Base-by-base conservation (phyloP, 306 rosid species). In the Casuarina glauca region DNA sequence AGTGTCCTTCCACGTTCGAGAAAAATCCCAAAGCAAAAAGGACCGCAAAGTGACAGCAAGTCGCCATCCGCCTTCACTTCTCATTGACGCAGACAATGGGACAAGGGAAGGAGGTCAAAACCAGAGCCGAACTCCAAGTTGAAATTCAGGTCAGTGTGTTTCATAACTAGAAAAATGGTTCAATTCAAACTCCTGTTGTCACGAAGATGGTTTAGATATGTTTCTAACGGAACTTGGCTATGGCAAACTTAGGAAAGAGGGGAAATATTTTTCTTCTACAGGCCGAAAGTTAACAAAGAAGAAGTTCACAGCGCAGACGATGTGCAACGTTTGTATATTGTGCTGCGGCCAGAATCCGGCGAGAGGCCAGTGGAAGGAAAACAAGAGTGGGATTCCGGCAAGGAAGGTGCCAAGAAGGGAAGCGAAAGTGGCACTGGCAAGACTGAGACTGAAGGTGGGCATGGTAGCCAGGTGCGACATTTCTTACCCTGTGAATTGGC, bases 121-220 rank as follows among this genome's bases (percentile, higher is more conserved):
- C 79, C 70, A 82, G 66, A 69, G 19, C 76, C 52, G 82, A 87
- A 48, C 76, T 86, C 69, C 83, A 71, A 35, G 79, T 85, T 57
- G 82, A 85, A 79, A 83, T 89, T 58, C 90, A 85, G 89, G 93
- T 89, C 36, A n/a, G n/a, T n/a, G n/a, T n/a, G n/a, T n/a, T n/a
- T n/a, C n/a, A n/a, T n/a, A 44, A 26, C 6, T 12, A 2, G n/a
- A 45, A 45, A 10, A 45, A 7, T 45, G 49, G 9, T 7, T 45
- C 6, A 45, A 2, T 2, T 20, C n/a, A 5, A 15, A 1, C 4
- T 35, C 2, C 4, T 35, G 7, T 32, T 9, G 0, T 57, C 13
- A 35, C 4, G 4, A 38, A 36, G 8, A 1, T 61, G 19, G 52
- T 50, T 36, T n/a, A 38, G 1, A 12, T 32, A 6, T 10, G n/a